Evolutionary conservation across 306 rosid species (phyloP).

Genomic region (Vigna hirtella): DNA sequence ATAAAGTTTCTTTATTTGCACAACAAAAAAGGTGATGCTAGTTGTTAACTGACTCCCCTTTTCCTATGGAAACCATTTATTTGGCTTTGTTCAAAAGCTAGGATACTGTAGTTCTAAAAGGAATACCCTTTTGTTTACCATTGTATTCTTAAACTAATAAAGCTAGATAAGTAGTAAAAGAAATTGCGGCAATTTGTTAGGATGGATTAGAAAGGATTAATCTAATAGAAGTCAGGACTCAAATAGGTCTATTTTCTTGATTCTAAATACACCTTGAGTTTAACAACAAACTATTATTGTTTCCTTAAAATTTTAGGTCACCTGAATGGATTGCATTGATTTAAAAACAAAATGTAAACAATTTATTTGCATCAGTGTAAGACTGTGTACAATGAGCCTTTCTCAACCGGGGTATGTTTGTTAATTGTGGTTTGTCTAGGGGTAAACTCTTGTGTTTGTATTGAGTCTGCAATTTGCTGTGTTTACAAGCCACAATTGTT

Average conservation of each 20-base stretch:
- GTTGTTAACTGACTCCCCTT: slow-evolving; percentile 20
- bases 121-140: neutral
- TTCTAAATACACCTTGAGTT: neutral
- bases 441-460: neutral
- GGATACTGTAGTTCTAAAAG: neutral
- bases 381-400: neutral
- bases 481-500: slow-evolving; percentile 17
- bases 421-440: neutral
- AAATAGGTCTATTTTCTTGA: neutral
- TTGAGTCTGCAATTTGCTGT: slow-evolving; percentile 5
- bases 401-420: neutral
- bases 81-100: neutral
- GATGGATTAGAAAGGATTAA: neutral
- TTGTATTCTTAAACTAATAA: slow-evolving; percentile 1
- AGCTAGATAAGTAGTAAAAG: neutral
- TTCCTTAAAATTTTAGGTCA: neutral
- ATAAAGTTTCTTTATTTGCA: slow-evolving; percentile 20
- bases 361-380: neutral
- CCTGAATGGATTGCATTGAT: neutral
- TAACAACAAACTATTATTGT: neutral
- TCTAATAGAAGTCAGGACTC: neutral
- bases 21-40: neutral
- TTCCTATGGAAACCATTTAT: slow-evolving; percentile 6
- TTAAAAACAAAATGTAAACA: neutral
- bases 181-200: neutral